Evolutionary conservation across 805 yeast genomes (phyloP), one percentile per base, ranked within the genome.

Genomic region (Starmera pachycereana): DNA sequence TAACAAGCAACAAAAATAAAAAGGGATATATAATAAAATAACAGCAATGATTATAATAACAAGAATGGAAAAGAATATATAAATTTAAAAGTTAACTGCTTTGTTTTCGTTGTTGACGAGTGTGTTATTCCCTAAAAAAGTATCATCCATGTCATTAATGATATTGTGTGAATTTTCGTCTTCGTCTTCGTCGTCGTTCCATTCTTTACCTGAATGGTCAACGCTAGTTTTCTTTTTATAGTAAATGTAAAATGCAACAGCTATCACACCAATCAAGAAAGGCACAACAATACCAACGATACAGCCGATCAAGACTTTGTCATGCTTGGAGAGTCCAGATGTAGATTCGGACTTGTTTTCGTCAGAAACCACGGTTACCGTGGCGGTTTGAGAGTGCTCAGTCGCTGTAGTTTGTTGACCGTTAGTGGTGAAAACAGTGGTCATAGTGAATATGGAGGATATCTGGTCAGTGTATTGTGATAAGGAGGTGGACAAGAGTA

Each of bases 201-300:
- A 52, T 37, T 52, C 57, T 32, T 52, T 48, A 12, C 57, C 57
- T 1, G 55, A 46, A 35, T 46, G 52, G 32, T 50, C 57, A 30
- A 46, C 40, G 11, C 37, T 31, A 8, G 42, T 27, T 37, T 43
- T 45, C 14, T 41, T 46, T 30, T 44, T 48, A 37, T 45, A 46
- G 14, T 42, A 42, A 38, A 44, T 48, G 49, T 49, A 44, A 9
- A 49, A 44, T 3, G 39, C 42, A 12, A 40, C 40, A 8, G 42
- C 27, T 3, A 37, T 33, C 2, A 46, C 40, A 3, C 50, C 48
- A 1, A 61, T 33, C 2, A 78, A 54, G 0, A 73, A 46, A 2
- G 89, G 84, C 1, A 78, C 76, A 39, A 85, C 85, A 12, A 82
- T 71, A 40, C 88, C 88, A 6, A 81, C 80, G 27, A 76, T 80